These are phyloP conservation scores for Pelargonium citronellum DNA, from an alignment of 441 rosid genomes.

Conservation along the genomic window DNA sequence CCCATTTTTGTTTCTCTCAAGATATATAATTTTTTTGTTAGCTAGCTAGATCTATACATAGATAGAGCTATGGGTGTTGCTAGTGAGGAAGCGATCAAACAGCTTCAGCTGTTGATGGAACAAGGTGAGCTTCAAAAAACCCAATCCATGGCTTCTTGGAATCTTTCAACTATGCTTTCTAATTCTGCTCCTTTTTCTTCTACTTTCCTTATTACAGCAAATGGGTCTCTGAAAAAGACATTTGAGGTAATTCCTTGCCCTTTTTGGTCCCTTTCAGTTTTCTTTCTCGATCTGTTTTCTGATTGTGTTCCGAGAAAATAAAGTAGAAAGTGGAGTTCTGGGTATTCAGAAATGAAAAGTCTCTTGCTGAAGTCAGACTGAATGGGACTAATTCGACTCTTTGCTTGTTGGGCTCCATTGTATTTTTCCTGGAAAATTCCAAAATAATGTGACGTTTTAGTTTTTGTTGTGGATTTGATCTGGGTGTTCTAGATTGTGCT, in stretches of 20 bases:
- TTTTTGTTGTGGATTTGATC: constrained; percentile 20
- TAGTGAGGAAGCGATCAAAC: constrained; percentile 63
- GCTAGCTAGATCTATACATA: constrained; percentile 2
- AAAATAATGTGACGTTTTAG: neutral
- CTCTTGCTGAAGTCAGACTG: constrained; percentile 8
- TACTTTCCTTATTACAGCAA: constrained; percentile 42
- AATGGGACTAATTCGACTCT: constrained; percentile 3
- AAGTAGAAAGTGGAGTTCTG: neutral
- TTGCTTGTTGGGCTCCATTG: neutral
- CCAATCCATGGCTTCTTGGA: constrained; percentile 14
- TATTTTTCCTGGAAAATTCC: neutral
- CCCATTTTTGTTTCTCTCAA: constrained; percentile 5
- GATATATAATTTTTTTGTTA: neutral
- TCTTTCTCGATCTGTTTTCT: constrained; percentile 19
- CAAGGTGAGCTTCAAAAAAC: constrained; percentile 43
- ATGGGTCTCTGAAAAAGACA: constrained; percentile 55
- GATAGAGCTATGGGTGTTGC: constrained; percentile 36
- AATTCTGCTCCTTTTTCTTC: neutral
- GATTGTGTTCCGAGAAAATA: constrained; percentile 6
- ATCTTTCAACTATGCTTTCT: constrained; percentile 20
- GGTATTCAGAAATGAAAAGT: neutral
- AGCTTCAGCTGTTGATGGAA: constrained; percentile 59
- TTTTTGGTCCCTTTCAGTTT: constrained; percentile 10
- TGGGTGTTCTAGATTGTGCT: constrained; percentile 14
- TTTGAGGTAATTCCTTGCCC: constrained; percentile 51